Conservation (phyloP, 2,329 filamentous ascomycete species). For the Fusarium keratoplasticum region DNA sequence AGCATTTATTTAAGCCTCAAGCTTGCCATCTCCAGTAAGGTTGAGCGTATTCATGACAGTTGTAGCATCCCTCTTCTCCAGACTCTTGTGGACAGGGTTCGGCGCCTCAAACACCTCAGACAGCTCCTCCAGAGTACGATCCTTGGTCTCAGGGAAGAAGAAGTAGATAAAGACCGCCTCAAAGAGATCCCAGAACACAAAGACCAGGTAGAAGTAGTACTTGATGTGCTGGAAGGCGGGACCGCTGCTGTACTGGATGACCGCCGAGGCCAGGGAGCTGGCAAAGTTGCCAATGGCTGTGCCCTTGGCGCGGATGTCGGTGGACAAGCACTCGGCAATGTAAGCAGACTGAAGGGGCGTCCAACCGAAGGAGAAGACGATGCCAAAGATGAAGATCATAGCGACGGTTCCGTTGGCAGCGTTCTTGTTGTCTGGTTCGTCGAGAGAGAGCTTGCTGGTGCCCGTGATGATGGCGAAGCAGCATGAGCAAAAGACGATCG, state of each 20-base stretch:
- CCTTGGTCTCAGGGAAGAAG: constrained; percentile 62
- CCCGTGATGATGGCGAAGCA: constrained; percentile 63
- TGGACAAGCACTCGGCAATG: constrained; percentile 60
- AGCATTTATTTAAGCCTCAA: constrained; percentile 8
- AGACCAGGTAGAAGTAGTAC: constrained; percentile 59
- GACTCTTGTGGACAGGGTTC: constrained; percentile 59
- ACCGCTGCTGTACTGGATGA: constrained; percentile 59
- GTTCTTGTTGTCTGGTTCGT: constrained; percentile 48
- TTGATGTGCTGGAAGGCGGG: constrained; percentile 57
- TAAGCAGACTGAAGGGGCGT: constrained; percentile 62
- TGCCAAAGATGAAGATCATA: constrained; percentile 64
- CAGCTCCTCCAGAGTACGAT: constrained; percentile 64
- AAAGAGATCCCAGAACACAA: constrained; percentile 59
- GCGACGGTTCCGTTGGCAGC: constrained; percentile 59
- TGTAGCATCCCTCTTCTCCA: constrained; percentile 55
- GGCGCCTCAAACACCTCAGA: constrained; percentile 61
- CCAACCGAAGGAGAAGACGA: constrained; percentile 63
- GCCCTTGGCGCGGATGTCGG: constrained; percentile 58
- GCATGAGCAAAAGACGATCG: constrained; percentile 57
- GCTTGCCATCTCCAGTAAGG: constrained; percentile 45
- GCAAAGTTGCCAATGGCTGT: constrained; percentile 57
- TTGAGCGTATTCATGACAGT: constrained; percentile 58
- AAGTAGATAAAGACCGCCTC: constrained; percentile 60
- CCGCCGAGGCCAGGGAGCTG: constrained; percentile 50
- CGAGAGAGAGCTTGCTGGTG: constrained; percentile 57